phyloP scores from a whole-genome alignment of 352 stramenopile genomes.

The Peronospora farinosa region DNA sequence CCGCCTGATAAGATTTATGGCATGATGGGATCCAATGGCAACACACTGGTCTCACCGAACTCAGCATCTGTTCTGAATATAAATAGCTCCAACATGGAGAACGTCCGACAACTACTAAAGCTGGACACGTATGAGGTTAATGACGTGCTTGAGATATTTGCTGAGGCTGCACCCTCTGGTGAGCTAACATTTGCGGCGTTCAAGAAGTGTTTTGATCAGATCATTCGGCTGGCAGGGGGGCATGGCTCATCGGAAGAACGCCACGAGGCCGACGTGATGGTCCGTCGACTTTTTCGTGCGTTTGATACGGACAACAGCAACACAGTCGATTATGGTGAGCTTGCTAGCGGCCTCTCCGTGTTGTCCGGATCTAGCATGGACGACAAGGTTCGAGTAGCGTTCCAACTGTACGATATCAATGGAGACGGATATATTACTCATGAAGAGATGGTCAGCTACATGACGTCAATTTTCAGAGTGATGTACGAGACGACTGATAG shows the following conservation, averaged over 20 bases:
- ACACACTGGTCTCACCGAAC: slow-evolving; percentile 40
- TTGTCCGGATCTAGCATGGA: slow-evolving; percentile 83
- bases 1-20: slow-evolving; percentile 38
- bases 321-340: slow-evolving; percentile 81
- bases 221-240: slow-evolving; percentile 74
- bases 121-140: slow-evolving; percentile 83
- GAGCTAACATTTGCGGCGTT: slow-evolving; percentile 77
- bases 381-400: slow-evolving; percentile 79
- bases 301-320: slow-evolving; percentile 85
- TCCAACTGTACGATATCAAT: slow-evolving; percentile 84
- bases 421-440: slow-evolving; percentile 79
- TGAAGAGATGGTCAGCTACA: slow-evolving; percentile 85
- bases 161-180: slow-evolving; percentile 67
- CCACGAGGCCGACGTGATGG: slow-evolving; percentile 71
- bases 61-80: slow-evolving; percentile 48
- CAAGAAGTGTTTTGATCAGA: slow-evolving; percentile 86
- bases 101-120: slow-evolving; percentile 68
- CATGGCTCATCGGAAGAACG: slow-evolving; percentile 60
- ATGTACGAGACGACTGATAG: slow-evolving; percentile 85
- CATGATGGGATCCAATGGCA: slow-evolving; percentile 31
- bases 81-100: slow-evolving; percentile 75
- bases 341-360: slow-evolving; percentile 78
- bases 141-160: slow-evolving; percentile 86
- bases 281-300: slow-evolving; percentile 73
- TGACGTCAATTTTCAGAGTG: slow-evolving; percentile 86